Evolutionary conservation across 805 yeast genomes (phyloP).

Genomic region (Schwanniomyces vanrijiae): DNA sequence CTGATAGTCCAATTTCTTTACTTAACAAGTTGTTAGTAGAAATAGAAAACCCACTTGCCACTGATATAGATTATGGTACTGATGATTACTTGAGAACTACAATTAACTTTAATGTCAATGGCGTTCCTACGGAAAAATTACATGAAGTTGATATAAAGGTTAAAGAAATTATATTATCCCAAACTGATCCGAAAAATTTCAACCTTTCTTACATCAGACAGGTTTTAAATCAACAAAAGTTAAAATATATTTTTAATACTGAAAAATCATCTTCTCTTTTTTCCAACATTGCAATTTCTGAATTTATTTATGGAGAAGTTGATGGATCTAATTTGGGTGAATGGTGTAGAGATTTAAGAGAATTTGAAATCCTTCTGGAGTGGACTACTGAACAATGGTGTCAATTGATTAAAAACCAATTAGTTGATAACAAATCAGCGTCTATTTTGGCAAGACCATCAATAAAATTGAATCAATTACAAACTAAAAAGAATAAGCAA

Average conservation of each 20-base stretch:
- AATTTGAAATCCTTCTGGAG: constrained; percentile 52
- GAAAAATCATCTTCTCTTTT: constrained; percentile 65
- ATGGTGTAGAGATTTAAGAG: constrained; percentile 57
- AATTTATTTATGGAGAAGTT: constrained; percentile 74
- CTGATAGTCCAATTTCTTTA: constrained; percentile 75
- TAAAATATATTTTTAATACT: constrained; percentile 58
- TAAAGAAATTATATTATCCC: constrained; percentile 51
- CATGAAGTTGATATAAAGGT: constrained; percentile 53
- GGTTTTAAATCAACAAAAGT: constrained; percentile 61
- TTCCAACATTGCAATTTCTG: constrained; percentile 67
- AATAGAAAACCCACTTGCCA: constrained; percentile 77
- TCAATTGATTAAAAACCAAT: constrained; percentile 46
- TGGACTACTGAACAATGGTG: constrained; percentile 78
- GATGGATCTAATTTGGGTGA: constrained; percentile 57
- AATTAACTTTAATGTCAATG: constrained; percentile 57
- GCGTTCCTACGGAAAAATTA: constrained; percentile 73
- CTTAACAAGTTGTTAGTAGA: constrained; percentile 74
- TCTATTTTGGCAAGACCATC: constrained; percentile 77
- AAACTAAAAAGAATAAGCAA: constrained; percentile 52
- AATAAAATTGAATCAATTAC: constrained; percentile 48
- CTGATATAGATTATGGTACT: constrained; percentile 65
- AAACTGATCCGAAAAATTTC: constrained; percentile 48
- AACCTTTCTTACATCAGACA: constrained; percentile 69
- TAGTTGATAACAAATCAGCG: constrained; percentile 63
- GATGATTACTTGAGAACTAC: constrained; percentile 70